Percentiles rank a stretch among this genome's conserved stretches.
Conservation (phyloP, 768 basidiomycete genomes). For the Cystobasidium onofrii region DNA sequence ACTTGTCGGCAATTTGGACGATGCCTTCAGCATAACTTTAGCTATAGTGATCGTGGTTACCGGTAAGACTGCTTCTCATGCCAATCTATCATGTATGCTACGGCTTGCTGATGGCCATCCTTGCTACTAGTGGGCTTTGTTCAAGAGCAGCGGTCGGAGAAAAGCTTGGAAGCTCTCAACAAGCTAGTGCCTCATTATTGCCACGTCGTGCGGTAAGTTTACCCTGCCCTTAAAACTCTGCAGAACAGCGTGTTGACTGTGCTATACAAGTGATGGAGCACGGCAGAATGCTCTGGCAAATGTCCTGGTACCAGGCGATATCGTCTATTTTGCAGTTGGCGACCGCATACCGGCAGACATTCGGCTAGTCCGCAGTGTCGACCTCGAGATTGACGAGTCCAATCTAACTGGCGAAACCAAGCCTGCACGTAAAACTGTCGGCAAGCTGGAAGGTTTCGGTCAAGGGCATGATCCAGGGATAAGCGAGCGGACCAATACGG, state of each 20-base stretch:
- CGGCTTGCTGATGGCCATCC: background rate
- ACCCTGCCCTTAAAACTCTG: background rate
- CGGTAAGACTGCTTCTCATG: conserved; percentile 53
- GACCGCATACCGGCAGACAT: conserved; percentile 92
- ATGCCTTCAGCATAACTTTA: conserved; percentile 83
- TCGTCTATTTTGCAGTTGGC: conserved; percentile 78
- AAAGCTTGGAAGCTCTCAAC: conserved; percentile 87
- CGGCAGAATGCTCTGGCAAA: conserved; percentile 80
- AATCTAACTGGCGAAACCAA: conserved; percentile 88
- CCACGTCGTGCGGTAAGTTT: conserved; percentile 62
- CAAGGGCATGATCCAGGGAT: conserved; percentile 51
- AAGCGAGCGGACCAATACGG: conserved; percentile 77
- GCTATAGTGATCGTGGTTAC: conserved; percentile 89
- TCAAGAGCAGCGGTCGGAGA: conserved; percentile 87
- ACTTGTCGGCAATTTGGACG: conserved; percentile 89
- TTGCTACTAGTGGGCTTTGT: conserved; percentile 75
- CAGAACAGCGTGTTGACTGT: background rate
- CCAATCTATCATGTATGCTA: background rate
- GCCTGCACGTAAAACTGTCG: conserved; percentile 61
- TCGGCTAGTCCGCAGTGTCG: conserved; percentile 67
- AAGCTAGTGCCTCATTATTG: conserved; percentile 96
- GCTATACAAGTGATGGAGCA: conserved; percentile 52
- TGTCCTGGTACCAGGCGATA: conserved; percentile 90
- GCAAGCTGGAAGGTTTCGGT: conserved; percentile 53
- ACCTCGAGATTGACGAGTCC: conserved; percentile 90